phyloP scores from a whole-genome alignment of 768 basidiomycete species.

The Coprinellus aureogranulatus region DNA sequence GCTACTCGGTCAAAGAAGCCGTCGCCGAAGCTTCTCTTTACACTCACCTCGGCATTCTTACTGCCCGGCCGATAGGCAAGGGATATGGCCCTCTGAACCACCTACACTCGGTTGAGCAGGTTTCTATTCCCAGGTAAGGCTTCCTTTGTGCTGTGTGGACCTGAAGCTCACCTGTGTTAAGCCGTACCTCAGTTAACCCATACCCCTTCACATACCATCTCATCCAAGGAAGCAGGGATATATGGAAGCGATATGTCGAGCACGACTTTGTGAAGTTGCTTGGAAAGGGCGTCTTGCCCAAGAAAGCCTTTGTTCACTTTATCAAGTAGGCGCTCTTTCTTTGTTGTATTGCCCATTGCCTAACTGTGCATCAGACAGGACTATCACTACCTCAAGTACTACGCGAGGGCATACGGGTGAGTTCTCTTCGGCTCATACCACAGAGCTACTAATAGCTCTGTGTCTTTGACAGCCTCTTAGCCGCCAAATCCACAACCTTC shows the following conservation, averaged over 20 bases:
- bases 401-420: conserved; percentile 77
- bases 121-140: conserved; percentile 48
- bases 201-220: conserved; percentile 69
- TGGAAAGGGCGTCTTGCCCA: conserved; percentile 66
- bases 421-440: conserved; percentile 13
- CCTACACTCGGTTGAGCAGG: conserved; percentile 54
- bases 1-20: conserved; percentile 52
- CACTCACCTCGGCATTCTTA: conserved; percentile 70
- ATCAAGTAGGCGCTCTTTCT: conserved; percentile 56
- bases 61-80: conserved; percentile 62
- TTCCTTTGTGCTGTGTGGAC: background rate
- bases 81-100: conserved; percentile 90
- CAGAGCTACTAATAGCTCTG: background rate
- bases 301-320: conserved; percentile 75
- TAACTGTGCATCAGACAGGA: conserved; percentile 57
- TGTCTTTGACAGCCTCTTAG: conserved; percentile 54
- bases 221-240: conserved; percentile 49
- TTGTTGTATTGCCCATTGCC: background rate
- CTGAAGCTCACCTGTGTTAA: conserved; percentile 30
- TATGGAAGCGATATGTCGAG: conserved; percentile 75
- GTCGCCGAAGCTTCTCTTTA: conserved; percentile 61
- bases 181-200: conserved; percentile 54
- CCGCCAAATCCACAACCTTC: conserved; percentile 72
- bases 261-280: conserved; percentile 83
- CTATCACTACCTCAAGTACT: conserved; percentile 79